phyloP scores from a whole-genome alignment of 2,329 filamentous ascomycete genomes.

The Metarhizium rileyi region DNA sequence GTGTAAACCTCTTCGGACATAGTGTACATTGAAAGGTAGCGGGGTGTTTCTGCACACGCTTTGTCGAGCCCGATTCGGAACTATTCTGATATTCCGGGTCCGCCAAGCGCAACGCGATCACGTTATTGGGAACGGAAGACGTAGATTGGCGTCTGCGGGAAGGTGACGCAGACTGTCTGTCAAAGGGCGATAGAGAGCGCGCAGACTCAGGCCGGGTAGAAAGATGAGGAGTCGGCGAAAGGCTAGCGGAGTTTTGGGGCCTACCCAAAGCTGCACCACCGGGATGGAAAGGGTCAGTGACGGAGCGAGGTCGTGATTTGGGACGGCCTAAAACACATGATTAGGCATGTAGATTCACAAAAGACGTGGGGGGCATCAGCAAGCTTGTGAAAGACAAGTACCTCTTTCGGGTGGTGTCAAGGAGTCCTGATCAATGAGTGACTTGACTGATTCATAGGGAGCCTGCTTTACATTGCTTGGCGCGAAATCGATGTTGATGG shows the following conservation, averaged over 20 bases:
- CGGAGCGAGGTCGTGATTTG: conserved; percentile 41
- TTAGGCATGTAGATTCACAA: not conserved
- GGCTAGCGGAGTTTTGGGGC: conserved; percentile 28
- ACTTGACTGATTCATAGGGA: conserved; percentile 42
- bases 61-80: conserved; percentile 50
- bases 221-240: conserved; percentile 42
- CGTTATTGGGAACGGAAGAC: conserved; percentile 51
- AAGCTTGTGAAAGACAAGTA: conserved; percentile 23
- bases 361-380: not conserved
- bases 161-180: conserved; percentile 35
- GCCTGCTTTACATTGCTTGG: conserved; percentile 50
- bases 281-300: conserved; percentile 50
- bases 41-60: conserved; percentile 93
- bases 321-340: conserved; percentile 31
- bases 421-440: conserved; percentile 63
- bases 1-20: conserved; percentile 91
- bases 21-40: conserved; percentile 92
- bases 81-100: conserved; percentile 74
- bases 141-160: conserved; percentile 48
- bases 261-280: conserved; percentile 31
- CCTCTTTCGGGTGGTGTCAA: conserved; percentile 71
- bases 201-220: conserved; percentile 37
- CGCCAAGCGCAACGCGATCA: conserved; percentile 79
- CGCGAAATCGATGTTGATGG: conserved; percentile 89
- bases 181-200: conserved; percentile 49